Conservation (phyloP, 2,329 filamentous ascomycete species). For the Apiospora hydei region DNA sequence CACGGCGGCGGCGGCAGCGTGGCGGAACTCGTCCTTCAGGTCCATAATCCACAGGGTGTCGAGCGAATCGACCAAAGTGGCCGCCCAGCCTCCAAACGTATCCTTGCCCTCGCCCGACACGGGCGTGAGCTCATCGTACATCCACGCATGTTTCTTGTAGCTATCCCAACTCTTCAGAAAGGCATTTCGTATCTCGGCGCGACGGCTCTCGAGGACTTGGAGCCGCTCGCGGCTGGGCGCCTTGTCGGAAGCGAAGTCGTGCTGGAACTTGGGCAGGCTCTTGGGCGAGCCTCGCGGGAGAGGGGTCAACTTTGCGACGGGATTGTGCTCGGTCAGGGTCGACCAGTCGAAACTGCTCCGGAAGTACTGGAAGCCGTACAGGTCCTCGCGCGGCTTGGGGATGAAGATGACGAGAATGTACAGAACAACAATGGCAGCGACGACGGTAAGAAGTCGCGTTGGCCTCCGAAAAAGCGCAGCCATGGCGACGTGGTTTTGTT, state of each 20-base stretch:
- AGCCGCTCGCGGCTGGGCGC: slow-evolving; percentile 19
- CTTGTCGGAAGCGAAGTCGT: slow-evolving; percentile 36
- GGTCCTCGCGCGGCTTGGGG: slow-evolving; percentile 23
- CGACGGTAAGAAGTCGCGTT: slow-evolving; percentile 24
- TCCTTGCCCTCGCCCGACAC: slow-evolving; percentile 39
- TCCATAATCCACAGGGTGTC: slow-evolving; percentile 71
- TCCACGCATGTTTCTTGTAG: slow-evolving; percentile 70
- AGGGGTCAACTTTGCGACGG: slow-evolving; percentile 25
- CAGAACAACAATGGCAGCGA: slow-evolving; percentile 25
- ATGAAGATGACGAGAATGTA: slow-evolving; percentile 29
- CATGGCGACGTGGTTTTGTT: slow-evolving; percentile 26
- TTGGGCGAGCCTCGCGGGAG: slow-evolving; percentile 23
- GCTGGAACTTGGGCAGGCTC: slow-evolving; percentile 34
- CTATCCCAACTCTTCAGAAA: slow-evolving; percentile 65
- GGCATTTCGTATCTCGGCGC: slow-evolving; percentile 52
- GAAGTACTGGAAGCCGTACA: slow-evolving; percentile 26
- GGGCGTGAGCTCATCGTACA: slow-evolving; percentile 58
- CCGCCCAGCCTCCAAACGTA: slow-evolving; percentile 54
- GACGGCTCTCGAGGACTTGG: slow-evolving; percentile 36
- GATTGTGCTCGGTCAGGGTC: slow-evolving; percentile 23
- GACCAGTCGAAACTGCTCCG: slow-evolving; percentile 30
- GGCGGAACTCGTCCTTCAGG: slow-evolving; percentile 61
- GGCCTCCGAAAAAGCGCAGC: slow-evolving; percentile 27
- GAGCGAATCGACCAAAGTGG: slow-evolving; percentile 65
- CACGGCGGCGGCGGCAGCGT: slow-evolving; percentile 57